A percentile compares a stretch with the other conserved stretches of the same genome.
Evolutionary conservation across 2,329 filamentous ascomycete species (phyloP).

Genomic region (Colletotrichum phormii): DNA sequence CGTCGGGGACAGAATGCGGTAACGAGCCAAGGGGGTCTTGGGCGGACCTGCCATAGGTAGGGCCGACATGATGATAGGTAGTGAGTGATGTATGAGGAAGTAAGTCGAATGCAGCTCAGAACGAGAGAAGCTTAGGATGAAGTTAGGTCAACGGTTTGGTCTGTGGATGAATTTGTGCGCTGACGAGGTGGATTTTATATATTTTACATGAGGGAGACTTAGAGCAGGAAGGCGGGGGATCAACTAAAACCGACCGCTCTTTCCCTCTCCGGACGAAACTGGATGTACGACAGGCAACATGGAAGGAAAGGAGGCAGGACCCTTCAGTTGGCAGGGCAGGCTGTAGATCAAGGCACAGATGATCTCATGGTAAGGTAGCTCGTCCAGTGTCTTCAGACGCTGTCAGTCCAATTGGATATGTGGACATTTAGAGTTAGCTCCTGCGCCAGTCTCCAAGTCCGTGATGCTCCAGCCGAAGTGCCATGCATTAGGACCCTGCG

Average conservation of each 20-base stretch:
- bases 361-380: slow-evolving; percentile 20
- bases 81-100: not conserved
- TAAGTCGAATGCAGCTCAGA: not conserved
- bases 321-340: not conserved
- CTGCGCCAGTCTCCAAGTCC: slow-evolving; percentile 11
- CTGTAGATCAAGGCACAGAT: not conserved
- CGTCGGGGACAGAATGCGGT: slow-evolving; percentile 74
- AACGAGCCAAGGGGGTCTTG: slow-evolving; percentile 71
- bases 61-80: slow-evolving; percentile 41
- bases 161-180: not conserved
- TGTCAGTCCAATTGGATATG: slow-evolving; percentile 16
- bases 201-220: not conserved
- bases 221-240: slow-evolving; percentile 1
- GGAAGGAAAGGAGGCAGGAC: not conserved
- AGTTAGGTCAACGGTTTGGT: not conserved
- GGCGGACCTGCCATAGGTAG: slow-evolving; percentile 58
- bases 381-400: not conserved
- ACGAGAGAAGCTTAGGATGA: not conserved
- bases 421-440: slow-evolving; percentile 16
- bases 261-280: not conserved
- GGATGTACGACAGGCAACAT: not conserved
- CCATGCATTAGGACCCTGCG: not conserved
- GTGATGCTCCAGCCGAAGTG: slow-evolving; percentile 6
- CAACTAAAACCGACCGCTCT: slow-evolving; percentile 11
- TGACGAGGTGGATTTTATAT: not conserved